Conservation (phyloP, 2,329 filamentous ascomycete genomes). For the Aspergillus glaucus region DNA sequence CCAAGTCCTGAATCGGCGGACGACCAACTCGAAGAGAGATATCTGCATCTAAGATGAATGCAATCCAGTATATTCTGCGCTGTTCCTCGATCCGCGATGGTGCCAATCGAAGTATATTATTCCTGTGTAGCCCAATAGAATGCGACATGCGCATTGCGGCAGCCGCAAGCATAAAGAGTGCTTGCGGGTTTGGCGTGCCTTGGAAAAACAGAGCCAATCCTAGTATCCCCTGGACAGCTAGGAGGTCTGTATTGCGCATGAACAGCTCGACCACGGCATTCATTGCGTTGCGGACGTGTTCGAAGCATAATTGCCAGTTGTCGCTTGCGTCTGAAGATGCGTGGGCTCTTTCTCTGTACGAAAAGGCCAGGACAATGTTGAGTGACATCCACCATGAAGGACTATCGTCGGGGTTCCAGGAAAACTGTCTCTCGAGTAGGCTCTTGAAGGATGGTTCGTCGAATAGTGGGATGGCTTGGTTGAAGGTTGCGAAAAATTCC, state of each 20-base stretch:
- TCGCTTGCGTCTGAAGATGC: conserved; percentile 2
- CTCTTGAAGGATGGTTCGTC: conserved; percentile 4
- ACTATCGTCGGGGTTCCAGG: conserved; percentile 14
- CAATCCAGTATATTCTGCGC: conserved; percentile 15
- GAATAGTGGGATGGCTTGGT: conserved; percentile 10
- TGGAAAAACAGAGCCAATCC: conserved; percentile 17
- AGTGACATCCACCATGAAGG: conserved; percentile 14
- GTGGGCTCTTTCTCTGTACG: conserved; percentile 11
- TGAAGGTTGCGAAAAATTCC: conserved; percentile 10
- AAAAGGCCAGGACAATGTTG: conserved; percentile 16
- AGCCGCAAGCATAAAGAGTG: conserved; percentile 16
- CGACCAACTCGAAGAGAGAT: conserved; percentile 15
- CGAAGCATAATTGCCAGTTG: conserved; percentile 12
- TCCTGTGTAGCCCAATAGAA: conserved; percentile 16
- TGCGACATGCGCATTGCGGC: conserved; percentile 16
- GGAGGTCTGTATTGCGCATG: conserved; percentile 11
- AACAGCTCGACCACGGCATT: conserved; percentile 14
- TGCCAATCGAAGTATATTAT: conserved; percentile 7
- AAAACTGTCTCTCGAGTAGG: conserved; percentile 11
- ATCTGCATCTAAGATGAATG: conserved; percentile 19
- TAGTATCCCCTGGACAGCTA: conserved; percentile 14
- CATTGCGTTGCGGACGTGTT: conserved; percentile 14
- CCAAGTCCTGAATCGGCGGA: conserved; percentile 11
- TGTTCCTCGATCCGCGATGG: conserved; percentile 10
- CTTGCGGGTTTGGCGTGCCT: conserved; percentile 16